Evolutionary conservation across 441 rosid species (phyloP), one percentile per base, ranked within the genome.

Genomic region (Melastoma candidum): DNA sequence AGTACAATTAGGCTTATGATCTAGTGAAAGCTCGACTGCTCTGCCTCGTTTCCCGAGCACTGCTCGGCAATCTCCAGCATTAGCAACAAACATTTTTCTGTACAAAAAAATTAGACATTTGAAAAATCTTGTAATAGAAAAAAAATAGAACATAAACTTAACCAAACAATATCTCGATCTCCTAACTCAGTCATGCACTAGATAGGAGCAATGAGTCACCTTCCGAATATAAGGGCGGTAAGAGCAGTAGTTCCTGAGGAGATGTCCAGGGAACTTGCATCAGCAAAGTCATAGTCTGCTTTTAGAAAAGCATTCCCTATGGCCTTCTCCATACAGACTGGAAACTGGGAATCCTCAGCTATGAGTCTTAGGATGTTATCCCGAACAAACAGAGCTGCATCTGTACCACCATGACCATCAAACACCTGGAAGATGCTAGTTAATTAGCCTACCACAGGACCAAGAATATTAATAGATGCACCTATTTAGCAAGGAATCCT

Each of bases 331-430:
- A 78, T 74, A 50, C 85, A 79, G 58, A 73, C 70, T 29, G 92
- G 95, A 68, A 84, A 90, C 36, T 78, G 82, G 17, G 85, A 70
- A 74, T 90, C 95, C 61, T 81, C 96, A 59, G 76, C 57, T 60
- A 90, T 84, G 76, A 77, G 82, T 53, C 69, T 77, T 49, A 90
- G 77, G 57, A 90, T 78, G 53, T 81, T 82, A 14, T 78, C 74
- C 63, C 85, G 70, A 63, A 87, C 78, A 74, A 85, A 90, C 47
- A 67, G 51, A 46, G 98, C 88, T 46, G 96, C 98, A 75, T 90
- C 96, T 4, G 82, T 81, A 39, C 98, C 98, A 44, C 96, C 98
- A 6, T 90, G 98, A 55, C 96, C 98, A 57, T 90, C 96, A 69
- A 90, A 90, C 26, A 87, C 98, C 96, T 90, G 79, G 67, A 55